Percentiles rank a stretch among this genome's conserved stretches.
Evolutionary conservation across 2,329 filamentous ascomycete species (phyloP).

Genomic region (Aspergillus clavatus): DNA sequence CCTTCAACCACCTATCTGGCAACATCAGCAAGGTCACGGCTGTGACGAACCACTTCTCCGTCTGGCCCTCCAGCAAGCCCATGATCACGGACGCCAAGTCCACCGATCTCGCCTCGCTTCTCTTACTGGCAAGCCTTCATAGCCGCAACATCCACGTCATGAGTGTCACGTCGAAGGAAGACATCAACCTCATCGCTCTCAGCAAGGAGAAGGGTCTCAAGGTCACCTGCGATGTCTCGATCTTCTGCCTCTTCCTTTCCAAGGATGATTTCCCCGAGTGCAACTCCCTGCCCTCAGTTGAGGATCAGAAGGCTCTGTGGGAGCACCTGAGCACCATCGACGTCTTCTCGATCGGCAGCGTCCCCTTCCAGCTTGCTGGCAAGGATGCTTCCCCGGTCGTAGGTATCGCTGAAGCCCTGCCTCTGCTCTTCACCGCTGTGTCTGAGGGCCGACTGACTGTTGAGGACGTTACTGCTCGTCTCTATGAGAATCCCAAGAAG

Average conservation of each 20-base stretch:
- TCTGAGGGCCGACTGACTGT: conserved; percentile 67
- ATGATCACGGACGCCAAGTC: conserved; percentile 77
- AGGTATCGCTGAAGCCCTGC: conserved; percentile 69
- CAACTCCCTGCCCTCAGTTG: conserved; percentile 58
- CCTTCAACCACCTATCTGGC: conserved; percentile 73
- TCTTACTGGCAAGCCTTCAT: conserved; percentile 72
- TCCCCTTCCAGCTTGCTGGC: conserved; percentile 69
- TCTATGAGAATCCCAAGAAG: conserved; percentile 73
- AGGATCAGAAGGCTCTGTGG: conserved; percentile 71
- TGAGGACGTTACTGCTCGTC: conserved; percentile 64
- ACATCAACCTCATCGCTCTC: conserved; percentile 70
- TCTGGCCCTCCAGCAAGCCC: conserved; percentile 72
- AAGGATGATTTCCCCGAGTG: conserved; percentile 66
- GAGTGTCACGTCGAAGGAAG: conserved; percentile 74
- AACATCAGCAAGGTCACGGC: conserved; percentile 81
- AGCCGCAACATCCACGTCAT: conserved; percentile 74
- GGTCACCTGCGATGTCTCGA: conserved; percentile 76
- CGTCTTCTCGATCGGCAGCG: conserved; percentile 71
- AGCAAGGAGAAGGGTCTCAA: conserved; percentile 77
- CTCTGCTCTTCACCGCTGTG: conserved; percentile 70
- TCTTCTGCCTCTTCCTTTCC: conserved; percentile 72
- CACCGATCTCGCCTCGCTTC: conserved; percentile 73
- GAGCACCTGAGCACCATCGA: conserved; percentile 68
- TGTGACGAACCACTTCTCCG: conserved; percentile 71
- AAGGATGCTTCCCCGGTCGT: conserved; percentile 55